Base-by-base conservation (phyloP, 257 asterid genomes). In the Solanum stenotomum region DNA sequence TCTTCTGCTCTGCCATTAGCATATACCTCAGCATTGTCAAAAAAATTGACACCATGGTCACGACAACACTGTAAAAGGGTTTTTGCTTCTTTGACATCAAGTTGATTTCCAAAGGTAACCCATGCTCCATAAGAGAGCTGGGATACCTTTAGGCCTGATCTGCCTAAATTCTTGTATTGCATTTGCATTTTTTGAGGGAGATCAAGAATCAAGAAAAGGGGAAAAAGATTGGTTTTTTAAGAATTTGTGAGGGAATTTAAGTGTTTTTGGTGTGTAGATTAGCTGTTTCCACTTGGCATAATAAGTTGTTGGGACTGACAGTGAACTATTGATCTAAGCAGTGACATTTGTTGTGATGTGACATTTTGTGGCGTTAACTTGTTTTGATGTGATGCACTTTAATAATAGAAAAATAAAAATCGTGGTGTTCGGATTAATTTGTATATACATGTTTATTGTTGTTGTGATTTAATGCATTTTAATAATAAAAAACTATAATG, bases 1-100 rank as follows among this genome's bases (percentile, higher is more conserved):
- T 97, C 99, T 90, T 97, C 99, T 34, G 99, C 99, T 14, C 99
- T 93, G 77, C 99, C 99, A 33, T 96, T 97, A 46, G 99, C 99
- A 90, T 97, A 95, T 16, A 97, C 99, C 96, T 97, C 99, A 52
- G 99, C 99, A 83, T 95, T 97, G 87, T 97, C 99, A 92, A 95
- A 96, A 92, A 96, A 97, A 87, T 97, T 97, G 29, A 97, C 99
- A 86, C 99, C 99, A 85, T 91, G 37, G 68, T 97, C 99, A 25
- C 99, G 95, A 93, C 98, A 96, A 90, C 98, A 94, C 31, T 97
- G 99, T 93, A 97, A 98, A 91, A 97, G 89, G 77, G 93, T 82
- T 83, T 97, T 97, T 23, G 99, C 99, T 72, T 97, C 99, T 89
- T 96, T 97, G 25, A 97, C 99, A 72, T 95, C 99, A 4, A 97